These are phyloP conservation scores for Fusarium sp. DNA, from an alignment of 2,329 filamentous ascomycete species.

Conservation along the genomic window DNA sequence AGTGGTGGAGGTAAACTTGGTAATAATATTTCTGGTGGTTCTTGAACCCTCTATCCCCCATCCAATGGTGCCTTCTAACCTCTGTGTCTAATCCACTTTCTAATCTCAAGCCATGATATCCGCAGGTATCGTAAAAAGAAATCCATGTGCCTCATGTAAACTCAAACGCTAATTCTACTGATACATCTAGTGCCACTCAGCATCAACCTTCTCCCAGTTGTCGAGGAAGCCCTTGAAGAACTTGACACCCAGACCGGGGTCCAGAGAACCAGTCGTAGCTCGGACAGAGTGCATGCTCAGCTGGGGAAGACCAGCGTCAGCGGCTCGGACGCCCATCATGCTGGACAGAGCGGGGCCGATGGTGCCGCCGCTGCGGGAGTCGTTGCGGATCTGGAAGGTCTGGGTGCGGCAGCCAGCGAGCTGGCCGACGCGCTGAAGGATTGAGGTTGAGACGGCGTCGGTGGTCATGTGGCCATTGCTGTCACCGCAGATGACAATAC, in stretches of 20 bases:
- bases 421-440: conserved; percentile 85
- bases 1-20: conserved; percentile 1
- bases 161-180: conserved; percentile 18
- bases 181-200: conserved; percentile 73
- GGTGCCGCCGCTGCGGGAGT: conserved; percentile 89
- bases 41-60: conserved; percentile 17
- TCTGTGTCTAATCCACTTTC: conserved; percentile 1
- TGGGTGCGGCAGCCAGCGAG: conserved; percentile 81
- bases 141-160: background rate
- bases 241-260: conserved; percentile 90
- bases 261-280: conserved; percentile 87
- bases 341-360: conserved; percentile 93
- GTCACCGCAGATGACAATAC: conserved; percentile 85
- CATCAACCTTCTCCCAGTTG: conserved; percentile 86
- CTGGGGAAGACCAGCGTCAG: conserved; percentile 92
- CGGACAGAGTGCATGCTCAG: conserved; percentile 95
- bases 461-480: conserved; percentile 97
- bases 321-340: conserved; percentile 84
- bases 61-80: conserved; percentile 10
- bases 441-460: conserved; percentile 86
- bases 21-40: conserved; percentile 1
- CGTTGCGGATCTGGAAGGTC: conserved; percentile 95
- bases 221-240: conserved; percentile 93
- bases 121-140: conserved; percentile 26
- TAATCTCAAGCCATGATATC: conserved; percentile 20